A percentile compares a stretch with the other conserved stretches of the same genome.
Conservation (phyloP, 1,284 basidiomycete genomes). For the Irpex sp. region DNA sequence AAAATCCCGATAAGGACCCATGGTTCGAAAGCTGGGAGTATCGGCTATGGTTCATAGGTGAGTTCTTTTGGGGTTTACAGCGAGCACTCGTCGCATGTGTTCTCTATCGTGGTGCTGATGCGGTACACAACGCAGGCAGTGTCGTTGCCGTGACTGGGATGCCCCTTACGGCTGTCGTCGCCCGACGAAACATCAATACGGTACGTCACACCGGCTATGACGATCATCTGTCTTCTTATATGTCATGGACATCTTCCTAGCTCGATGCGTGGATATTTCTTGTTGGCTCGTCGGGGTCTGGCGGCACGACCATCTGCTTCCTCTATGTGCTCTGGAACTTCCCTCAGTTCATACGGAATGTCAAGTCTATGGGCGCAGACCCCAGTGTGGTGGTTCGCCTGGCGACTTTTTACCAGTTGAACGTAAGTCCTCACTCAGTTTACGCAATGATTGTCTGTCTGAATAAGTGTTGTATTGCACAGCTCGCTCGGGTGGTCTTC, state of each 20-base stretch:
- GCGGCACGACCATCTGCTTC: slow-evolving; percentile 58
- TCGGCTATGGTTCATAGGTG: slow-evolving; percentile 33
- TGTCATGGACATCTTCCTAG: slow-evolving; percentile 27
- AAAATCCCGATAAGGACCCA: slow-evolving; percentile 56
- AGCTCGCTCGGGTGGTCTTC: slow-evolving; percentile 62
- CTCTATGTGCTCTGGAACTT: slow-evolving; percentile 63
- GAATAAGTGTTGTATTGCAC: slow-evolving; percentile 1
- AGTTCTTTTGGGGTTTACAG: slow-evolving; percentile 13
- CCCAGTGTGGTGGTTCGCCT: slow-evolving; percentile 65
- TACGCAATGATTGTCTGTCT: background rate
- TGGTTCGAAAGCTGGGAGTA: slow-evolving; percentile 55
- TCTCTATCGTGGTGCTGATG: too few relatives aligned
- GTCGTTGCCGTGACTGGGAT: slow-evolving; percentile 55
- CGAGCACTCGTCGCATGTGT: too few relatives aligned
- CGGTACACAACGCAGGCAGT: slow-evolving; percentile 41
- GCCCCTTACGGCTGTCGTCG: slow-evolving; percentile 57
- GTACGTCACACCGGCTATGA: slow-evolving; percentile 32
- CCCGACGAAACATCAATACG: slow-evolving; percentile 47
- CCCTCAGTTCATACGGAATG: slow-evolving; percentile 57
- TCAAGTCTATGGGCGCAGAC: slow-evolving; percentile 64
- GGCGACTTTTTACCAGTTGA: slow-evolving; percentile 67
- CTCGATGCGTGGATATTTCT: slow-evolving; percentile 66
- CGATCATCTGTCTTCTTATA: background rate
- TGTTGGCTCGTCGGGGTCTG: slow-evolving; percentile 56
- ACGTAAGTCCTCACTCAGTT: slow-evolving; percentile 39